Evolutionary conservation across 192 early-diverging fungal species (phyloP), one percentile per base, ranked within the genome.

Genomic region (Radiomyces spectabilis): DNA sequence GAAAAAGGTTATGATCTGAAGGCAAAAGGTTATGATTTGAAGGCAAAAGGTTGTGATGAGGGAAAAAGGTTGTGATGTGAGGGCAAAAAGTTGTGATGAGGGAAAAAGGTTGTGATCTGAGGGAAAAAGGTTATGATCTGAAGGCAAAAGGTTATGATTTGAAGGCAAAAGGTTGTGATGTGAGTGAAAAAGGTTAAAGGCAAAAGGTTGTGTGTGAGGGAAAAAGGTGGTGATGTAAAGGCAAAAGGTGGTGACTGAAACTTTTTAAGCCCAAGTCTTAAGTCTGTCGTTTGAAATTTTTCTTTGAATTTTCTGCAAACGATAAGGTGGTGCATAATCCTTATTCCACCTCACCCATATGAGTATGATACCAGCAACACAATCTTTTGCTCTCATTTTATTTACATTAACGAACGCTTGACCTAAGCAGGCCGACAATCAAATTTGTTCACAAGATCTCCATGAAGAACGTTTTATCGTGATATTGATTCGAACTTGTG

Each of bases 281-380:
- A 40, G 39, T 40, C 39, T 40, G 39, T 19, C 39, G 15, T 40
- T 40, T 15, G 39, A 18, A 40, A 40, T 40, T 40, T 40, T 40
- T 40, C 39, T 40, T 40, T 40, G 39, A 40, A 40, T 40, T 40
- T 40, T 40, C 39, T 40, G 39, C 21, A 40, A 40, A 40, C 21
- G 21, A 19, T 18, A 7, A 40, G 15, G 39, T 40, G 39, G 39
- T 40, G 39, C 39, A 40, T 40, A 40, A n/a, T n/a, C n/a, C n/a
- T n/a, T n/a, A n/a, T n/a, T n/a, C n/a, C n/a, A n/a, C n/a, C n/a
- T n/a, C n/a, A n/a, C n/a, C n/a, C n/a, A 40, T 19, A 40, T 40
- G 21, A 40, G 39, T 18, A 7, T 40, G 39, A 40, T 18, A 40
- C n/a, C 39, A 40, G 39, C 39, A 40, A 19, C 15, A 40, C 39